Conservation (phyloP, 2,329 filamentous ascomycete genomes). For the Cytospora paraplurivora region DNA sequence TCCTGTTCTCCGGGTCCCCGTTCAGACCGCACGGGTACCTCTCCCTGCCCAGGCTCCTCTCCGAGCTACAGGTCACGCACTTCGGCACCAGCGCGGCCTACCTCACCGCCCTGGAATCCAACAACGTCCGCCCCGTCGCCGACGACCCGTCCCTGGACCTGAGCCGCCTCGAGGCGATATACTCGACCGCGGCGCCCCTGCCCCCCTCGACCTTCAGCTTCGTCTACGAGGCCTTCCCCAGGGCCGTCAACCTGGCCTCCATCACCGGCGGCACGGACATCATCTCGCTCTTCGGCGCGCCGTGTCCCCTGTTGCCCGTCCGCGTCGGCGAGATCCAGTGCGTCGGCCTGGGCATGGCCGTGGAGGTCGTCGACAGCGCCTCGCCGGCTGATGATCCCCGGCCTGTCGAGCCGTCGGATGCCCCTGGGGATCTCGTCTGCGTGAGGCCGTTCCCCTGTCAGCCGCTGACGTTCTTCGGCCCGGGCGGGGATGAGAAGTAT, state of each 20-base stretch:
- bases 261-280: conserved; percentile 98
- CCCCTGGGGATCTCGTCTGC: conserved; percentile 88
- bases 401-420: conserved; percentile 54
- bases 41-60: conserved; percentile 80
- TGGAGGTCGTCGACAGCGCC: conserved; percentile 60
- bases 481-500: conserved; percentile 74
- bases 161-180: conserved; percentile 75
- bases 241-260: conserved; percentile 80
- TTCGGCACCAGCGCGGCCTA: conserved; percentile 96
- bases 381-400: conserved; percentile 54
- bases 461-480: conserved; percentile 85
- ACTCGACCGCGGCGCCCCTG: conserved; percentile 89
- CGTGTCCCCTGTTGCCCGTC: conserved; percentile 75
- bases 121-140: conserved; percentile 62
- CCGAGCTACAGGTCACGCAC: conserved; percentile 81
- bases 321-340: conserved; percentile 76
- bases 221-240: conserved; percentile 81
- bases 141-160: conserved; percentile 58
- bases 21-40: conserved; percentile 79
- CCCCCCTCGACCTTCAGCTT: conserved; percentile 92
- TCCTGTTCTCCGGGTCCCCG: conserved; percentile 91
- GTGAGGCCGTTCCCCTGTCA: conserved; percentile 85
- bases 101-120: conserved; percentile 85
- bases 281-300: conserved; percentile 88
- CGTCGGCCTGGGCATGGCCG: conserved; percentile 77